phyloP scores from a whole-genome alignment of 371 early-diverging fungal species.

The Dinochytrium kinnereticum region DNA sequence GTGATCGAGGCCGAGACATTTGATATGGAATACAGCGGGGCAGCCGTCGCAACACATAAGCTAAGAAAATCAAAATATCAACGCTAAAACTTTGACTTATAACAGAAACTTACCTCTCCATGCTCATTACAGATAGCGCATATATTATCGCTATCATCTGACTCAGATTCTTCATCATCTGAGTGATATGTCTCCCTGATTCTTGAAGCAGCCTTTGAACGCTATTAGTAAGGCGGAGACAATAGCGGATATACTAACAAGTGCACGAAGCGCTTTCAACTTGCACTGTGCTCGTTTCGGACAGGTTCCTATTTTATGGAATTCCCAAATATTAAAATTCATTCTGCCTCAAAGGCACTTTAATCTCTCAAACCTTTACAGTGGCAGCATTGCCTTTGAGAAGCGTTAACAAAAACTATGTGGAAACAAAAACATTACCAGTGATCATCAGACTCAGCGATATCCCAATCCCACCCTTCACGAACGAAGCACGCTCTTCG shows the following conservation, averaged over 20 bases:
- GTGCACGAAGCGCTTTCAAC: background rate
- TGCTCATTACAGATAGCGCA: slow-evolving; percentile 14
- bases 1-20: slow-evolving; percentile 7
- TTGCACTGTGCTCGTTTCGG: slow-evolving; percentile 9
- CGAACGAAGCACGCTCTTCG: slow-evolving; percentile 16
- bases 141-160: slow-evolving; percentile 7
- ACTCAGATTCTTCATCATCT: slow-evolving; percentile 5
- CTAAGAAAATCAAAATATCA: background rate
- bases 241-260: background rate
- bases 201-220: slow-evolving; percentile 7
- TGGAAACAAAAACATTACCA: background rate
- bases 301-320: slow-evolving; percentile 2
- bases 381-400: slow-evolving; percentile 19
- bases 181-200: background rate
- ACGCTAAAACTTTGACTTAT: background rate
- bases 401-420: background rate
- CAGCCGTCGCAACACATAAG: slow-evolving; percentile 23
- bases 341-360: background rate
- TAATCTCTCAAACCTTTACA: slow-evolving; percentile 8
- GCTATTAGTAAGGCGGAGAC: background rate
- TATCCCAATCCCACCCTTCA: slow-evolving; percentile 16
- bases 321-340: no score
- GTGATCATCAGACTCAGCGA: slow-evolving; percentile 9
- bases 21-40: slow-evolving; percentile 17
- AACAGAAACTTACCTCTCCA: slow-evolving; percentile 8